Evolutionary conservation across 345 rosid genomes (phyloP).

Genomic region (Iberis pinnata): DNA sequence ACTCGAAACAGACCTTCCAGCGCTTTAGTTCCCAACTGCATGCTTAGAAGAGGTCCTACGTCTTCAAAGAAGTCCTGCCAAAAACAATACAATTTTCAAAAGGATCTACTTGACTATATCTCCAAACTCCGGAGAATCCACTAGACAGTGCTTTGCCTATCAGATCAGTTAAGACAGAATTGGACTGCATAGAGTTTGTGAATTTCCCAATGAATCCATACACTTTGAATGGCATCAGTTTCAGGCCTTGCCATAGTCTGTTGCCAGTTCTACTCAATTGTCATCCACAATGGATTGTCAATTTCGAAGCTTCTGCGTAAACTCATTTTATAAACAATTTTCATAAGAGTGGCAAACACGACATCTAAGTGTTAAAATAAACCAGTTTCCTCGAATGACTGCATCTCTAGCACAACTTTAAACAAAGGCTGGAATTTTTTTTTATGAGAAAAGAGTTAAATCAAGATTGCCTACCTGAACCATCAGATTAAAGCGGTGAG

Average conservation of each 20-base stretch:
- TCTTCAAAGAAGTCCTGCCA: conserved; percentile 96
- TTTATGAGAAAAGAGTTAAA: neutral
- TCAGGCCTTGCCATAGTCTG: conserved; percentile 1
- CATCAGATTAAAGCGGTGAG: conserved; percentile 95
- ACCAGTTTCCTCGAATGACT: conserved; percentile 9
- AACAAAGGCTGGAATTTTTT: neutral
- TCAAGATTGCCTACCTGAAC: conserved; percentile 68
- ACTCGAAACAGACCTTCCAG: conserved; percentile 93
- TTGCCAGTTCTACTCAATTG: conserved; percentile 9
- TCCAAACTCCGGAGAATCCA: neutral
- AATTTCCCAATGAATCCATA: neutral
- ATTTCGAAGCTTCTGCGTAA: conserved; percentile 4
- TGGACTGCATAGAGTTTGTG: neutral
- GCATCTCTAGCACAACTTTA: neutral
- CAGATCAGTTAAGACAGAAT: neutral
- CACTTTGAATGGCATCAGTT: conserved; percentile 1
- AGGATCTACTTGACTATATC: conserved; percentile 16
- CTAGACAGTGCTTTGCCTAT: conserved; percentile 4
- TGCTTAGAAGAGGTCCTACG: conserved; percentile 90
- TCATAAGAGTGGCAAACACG: neutral
- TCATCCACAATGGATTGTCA: conserved; percentile 5
- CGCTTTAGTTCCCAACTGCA: conserved; percentile 94
- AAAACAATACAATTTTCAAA: conserved; percentile 4
- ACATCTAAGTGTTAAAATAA: neutral
- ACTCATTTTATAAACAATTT: neutral